Percentiles rank a stretch among this genome's conserved stretches.
Evolutionary conservation across 1,284 basidiomycete genomes (phyloP).

Genomic region (Lentinula novae-zelandiae): DNA sequence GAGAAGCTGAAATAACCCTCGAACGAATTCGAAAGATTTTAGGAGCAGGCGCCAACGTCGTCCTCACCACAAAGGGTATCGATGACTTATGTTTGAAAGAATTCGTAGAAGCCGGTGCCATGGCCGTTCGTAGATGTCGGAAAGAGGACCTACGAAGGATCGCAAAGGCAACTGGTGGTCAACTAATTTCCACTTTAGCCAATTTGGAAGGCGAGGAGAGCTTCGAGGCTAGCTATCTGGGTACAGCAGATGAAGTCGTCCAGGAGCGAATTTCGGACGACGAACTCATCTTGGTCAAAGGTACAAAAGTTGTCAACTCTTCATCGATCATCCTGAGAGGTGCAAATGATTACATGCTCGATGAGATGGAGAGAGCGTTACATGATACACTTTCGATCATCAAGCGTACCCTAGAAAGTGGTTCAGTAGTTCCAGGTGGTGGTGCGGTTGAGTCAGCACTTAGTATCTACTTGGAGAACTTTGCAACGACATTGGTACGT

Average conservation of each 20-base stretch:
- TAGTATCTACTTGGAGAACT: constrained; percentile 98
- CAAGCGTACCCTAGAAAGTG: constrained; percentile 97
- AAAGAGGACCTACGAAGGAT: constrained; percentile 98
- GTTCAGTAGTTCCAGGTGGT: constrained; percentile 94
- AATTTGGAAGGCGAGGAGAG: constrained; percentile 99
- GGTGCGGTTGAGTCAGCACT: constrained; percentile 97
- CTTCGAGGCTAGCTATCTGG: constrained; percentile 89
- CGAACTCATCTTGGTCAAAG: constrained; percentile 96
- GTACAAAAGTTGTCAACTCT: constrained; percentile 94
- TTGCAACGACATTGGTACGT: constrained; percentile 92
- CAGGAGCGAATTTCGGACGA: constrained; percentile 99
- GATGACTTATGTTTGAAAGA: constrained; percentile 98
- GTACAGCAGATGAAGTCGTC: constrained; percentile 91
- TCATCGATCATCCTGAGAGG: constrained; percentile 93
- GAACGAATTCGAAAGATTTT: constrained; percentile 97
- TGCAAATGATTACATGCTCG: constrained; percentile 99
- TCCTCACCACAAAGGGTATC: constrained; percentile 98
- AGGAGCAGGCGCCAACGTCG: constrained; percentile 93
- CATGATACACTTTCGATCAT: constrained; percentile 96
- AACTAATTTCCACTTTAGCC: constrained; percentile 88
- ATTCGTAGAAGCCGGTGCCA: constrained; percentile 98
- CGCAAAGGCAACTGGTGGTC: constrained; percentile 96
- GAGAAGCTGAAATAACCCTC: constrained; percentile 95
- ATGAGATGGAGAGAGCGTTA: constrained; percentile 98
- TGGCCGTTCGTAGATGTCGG: constrained; percentile 96